Evolutionary conservation across 1,284 basidiomycete species (phyloP).

Genomic region (Ceraceosorus bombacis): DNA sequence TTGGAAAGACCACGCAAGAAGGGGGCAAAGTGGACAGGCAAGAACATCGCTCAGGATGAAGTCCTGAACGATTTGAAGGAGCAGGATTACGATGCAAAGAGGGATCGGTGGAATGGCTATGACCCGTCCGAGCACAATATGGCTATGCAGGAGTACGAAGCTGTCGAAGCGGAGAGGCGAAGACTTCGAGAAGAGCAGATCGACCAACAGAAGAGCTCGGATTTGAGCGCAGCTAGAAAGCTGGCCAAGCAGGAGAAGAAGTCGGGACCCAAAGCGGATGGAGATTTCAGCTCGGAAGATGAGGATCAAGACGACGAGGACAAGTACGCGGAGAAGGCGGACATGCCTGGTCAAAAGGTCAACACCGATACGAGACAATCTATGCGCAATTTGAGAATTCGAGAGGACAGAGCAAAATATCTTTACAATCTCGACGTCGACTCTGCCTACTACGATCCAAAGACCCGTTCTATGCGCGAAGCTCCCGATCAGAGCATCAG

Average conservation of each 20-base stretch:
- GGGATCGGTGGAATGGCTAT: slow-evolving; percentile 98
- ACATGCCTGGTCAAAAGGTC: slow-evolving; percentile 93
- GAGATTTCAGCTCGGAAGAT: slow-evolving; percentile 79
- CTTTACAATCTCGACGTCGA: slow-evolving; percentile 91
- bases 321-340: slow-evolving; percentile 85
- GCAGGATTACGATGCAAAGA: slow-evolving; percentile 80
- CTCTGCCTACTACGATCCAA: slow-evolving; percentile 97
- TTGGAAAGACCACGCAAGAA: slow-evolving; percentile 91
- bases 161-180: slow-evolving; percentile 80
- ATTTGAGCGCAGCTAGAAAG: slow-evolving; percentile 61
- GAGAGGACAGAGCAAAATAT: slow-evolving; percentile 98
- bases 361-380: slow-evolving; percentile 97
- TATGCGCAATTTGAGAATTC: slow-evolving; percentile 92
- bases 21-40: slow-evolving; percentile 87
- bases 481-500: slow-evolving; percentile 71
- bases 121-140: slow-evolving; percentile 75
- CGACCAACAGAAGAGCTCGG: slow-evolving; percentile 69
- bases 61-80: slow-evolving; percentile 58
- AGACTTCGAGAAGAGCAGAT: slow-evolving; percentile 90
- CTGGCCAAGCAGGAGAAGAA: slow-evolving; percentile 67
- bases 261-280: slow-evolving; percentile 14
- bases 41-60: slow-evolving; percentile 85
- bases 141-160: slow-evolving; percentile 84
- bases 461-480: slow-evolving; percentile 98
- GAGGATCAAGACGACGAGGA: slow-evolving; percentile 45